Base-by-base conservation (phyloP, 2,329 filamentous ascomycete species). In the Metarhizium album region DNA sequence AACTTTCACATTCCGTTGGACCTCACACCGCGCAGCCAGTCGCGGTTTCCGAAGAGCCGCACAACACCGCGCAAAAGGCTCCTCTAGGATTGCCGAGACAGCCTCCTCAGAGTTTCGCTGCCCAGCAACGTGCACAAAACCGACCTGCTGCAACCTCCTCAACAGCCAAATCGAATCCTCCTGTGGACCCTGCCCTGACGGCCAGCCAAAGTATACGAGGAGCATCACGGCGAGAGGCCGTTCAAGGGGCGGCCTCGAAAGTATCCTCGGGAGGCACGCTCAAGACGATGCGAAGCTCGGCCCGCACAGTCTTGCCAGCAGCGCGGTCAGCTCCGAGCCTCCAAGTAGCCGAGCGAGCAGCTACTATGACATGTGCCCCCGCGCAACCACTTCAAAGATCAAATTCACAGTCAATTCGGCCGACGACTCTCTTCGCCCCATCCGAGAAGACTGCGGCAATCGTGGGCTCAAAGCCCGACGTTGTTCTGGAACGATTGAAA, bases 81-180 rank as follows among this genome's bases (percentile, higher is more conserved):
- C 66, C 70, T 0, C 64, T 70, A 0, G 71, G 71, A 4, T 64
- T 80, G 4, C 62, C 81, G 22, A 71, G 74, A 35, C 75, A 73
- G 35, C 78, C 74, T 2, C 78, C 79, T 9, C 80, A 84, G 60
- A 84, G 81, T 60, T 84, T 83, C 62, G 81, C 81, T 13, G 81
- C 81, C 3, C 81, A 84, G 57, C 81, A 84, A 57, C 69, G 81
- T 56, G 77, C 79, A 23, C 79, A 81, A 54, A 71, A 71, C 56
- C 73, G 72, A 52, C 73, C 77, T 5, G 53, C 62, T 3, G 54
- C 60, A 9, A 20, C n/a, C 18, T 48, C 55, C 20, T 43, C 60
- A 16, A 46, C 58, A 16, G 49, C 59, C 16, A 67, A 54, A 40
- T 48, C 64, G 6, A 65, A 59, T 31, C 50, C 60, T 42, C 49